Conservation (phyloP, 192 early-diverging fungal species). For the Jimgerdemannia flammicorona region DNA sequence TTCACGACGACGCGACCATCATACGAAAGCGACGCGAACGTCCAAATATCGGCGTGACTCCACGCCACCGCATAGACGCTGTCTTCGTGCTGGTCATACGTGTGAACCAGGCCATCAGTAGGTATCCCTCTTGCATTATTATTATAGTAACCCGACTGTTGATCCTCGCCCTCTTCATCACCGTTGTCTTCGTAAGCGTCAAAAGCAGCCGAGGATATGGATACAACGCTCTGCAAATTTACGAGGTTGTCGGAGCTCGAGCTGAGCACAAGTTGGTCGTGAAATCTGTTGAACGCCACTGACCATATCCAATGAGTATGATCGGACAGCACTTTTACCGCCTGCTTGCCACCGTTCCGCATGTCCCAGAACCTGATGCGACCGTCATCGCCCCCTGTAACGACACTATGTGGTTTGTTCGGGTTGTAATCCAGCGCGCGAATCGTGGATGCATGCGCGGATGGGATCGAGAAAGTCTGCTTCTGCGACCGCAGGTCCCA, state of each 20-base stretch:
- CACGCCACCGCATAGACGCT: conserved; percentile 89
- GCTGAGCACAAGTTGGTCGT: conserved; percentile 90
- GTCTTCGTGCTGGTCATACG: conserved; percentile 95
- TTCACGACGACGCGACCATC: conserved; percentile 94
- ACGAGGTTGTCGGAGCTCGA: conserved; percentile 86
- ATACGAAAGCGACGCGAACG: conserved; percentile 91
- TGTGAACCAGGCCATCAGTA: conserved; percentile 78
- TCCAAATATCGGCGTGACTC: conserved; percentile 90
- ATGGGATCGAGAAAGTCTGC: conserved; percentile 40
- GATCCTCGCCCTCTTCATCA: conserved; percentile 35
- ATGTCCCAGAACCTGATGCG: conserved; percentile 87
- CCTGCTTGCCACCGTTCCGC: conserved; percentile 43
- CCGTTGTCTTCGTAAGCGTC: conserved; percentile 28
- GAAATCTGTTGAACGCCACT: conserved; percentile 81
- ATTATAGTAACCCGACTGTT: background rate
- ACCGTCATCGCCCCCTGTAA: conserved; percentile 86
- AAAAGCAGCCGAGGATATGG: conserved; percentile 75
- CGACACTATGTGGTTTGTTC: conserved; percentile 80
- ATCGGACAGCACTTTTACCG: conserved; percentile 62
- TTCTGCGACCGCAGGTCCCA: conserved; percentile 63
- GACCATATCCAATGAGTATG: conserved; percentile 91
- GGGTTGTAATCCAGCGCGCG: conserved; percentile 83
- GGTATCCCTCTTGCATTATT: conserved; percentile 15
- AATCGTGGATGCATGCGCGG: conserved; percentile 74
- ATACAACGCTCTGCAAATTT: conserved; percentile 81